phyloP scores from a whole-genome alignment of 352 stramenopile genomes.

The Globisporangium barbulae region DNA sequence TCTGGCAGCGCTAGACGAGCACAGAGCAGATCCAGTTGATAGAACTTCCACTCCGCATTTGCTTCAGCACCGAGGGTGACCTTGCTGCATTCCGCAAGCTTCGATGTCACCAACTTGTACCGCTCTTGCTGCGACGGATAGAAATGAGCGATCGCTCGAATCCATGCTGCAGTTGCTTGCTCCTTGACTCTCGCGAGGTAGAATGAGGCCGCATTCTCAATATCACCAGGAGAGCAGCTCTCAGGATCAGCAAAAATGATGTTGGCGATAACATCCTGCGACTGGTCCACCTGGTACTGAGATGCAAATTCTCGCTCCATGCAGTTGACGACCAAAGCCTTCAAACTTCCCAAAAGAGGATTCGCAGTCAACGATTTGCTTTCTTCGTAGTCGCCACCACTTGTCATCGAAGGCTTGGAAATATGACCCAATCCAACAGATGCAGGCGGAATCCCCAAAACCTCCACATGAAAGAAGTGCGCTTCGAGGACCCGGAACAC shows the following conservation, averaged over 20 bases:
- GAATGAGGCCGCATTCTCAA: conserved; percentile 40
- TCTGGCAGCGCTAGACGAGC: conserved; percentile 70
- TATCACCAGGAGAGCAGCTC: conserved; percentile 31
- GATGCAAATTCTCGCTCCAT: conserved; percentile 24
- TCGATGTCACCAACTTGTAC: conserved; percentile 49
- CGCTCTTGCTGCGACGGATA: conserved; percentile 62
- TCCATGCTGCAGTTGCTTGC: conserved; percentile 68
- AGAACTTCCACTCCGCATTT: conserved; percentile 50
- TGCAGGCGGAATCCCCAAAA: conserved; percentile 67
- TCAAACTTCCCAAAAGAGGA: conserved; percentile 69
- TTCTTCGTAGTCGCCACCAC: conserved; percentile 20
- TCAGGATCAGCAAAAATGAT: conserved; percentile 39
- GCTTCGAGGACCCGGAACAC: conserved; percentile 72
- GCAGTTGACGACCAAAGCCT: conserved; percentile 55
- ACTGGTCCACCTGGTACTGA: conserved; percentile 11
- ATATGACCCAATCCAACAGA: conserved; percentile 84
- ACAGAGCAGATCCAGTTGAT: conserved; percentile 80
- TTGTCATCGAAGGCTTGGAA: conserved; percentile 12
- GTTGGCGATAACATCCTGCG: conserved; percentile 32
- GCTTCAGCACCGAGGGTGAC: conserved; percentile 25
- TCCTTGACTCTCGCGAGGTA: conserved; percentile 60
- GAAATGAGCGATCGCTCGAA: conserved; percentile 71
- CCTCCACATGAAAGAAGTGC: conserved; percentile 85
- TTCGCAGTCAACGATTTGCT: conserved; percentile 33
- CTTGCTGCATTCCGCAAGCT: conserved; percentile 55